Conservation (phyloP, 768 basidiomycete genomes). For the Tubosaeta sp. region DNA sequence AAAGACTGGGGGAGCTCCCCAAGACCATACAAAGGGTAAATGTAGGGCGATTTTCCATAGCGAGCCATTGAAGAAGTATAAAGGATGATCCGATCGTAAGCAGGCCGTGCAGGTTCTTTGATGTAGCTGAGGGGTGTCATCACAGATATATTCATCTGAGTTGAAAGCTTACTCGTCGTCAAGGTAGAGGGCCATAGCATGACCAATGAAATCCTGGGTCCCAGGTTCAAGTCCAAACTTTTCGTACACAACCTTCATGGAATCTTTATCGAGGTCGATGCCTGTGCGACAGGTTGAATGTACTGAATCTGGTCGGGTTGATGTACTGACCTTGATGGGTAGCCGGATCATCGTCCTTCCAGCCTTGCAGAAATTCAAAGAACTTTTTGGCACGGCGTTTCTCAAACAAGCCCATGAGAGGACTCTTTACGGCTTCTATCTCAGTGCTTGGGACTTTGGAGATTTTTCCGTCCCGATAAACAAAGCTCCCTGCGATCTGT, state of each 20-base stretch:
- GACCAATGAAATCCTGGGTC: slow-evolving; percentile 98
- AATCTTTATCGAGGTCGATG: slow-evolving; percentile 81
- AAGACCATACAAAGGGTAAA: slow-evolving; percentile 97
- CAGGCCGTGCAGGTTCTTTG: slow-evolving; percentile 81
- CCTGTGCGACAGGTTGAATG: slow-evolving; percentile 42
- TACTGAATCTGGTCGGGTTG: background rate
- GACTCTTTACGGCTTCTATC: slow-evolving; percentile 92
- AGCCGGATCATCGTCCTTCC: slow-evolving; percentile 92
- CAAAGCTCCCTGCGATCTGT: slow-evolving; percentile 97
- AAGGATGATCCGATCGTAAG: slow-evolving; percentile 93
- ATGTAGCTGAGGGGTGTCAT: slow-evolving; percentile 64
- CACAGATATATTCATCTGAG: background rate
- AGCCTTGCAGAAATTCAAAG: slow-evolving; percentile 93
- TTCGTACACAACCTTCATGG: slow-evolving; percentile 92
- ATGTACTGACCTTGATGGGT: slow-evolving; percentile 84
- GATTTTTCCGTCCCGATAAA: slow-evolving; percentile 94
- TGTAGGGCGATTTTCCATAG: slow-evolving; percentile 99
- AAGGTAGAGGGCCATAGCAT: slow-evolving; percentile 97
- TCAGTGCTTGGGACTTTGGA: slow-evolving; percentile 98
- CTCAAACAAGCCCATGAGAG: slow-evolving; percentile 99
- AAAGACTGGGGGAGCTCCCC: slow-evolving; percentile 99
- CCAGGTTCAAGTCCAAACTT: slow-evolving; percentile 97
- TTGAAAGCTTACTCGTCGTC: slow-evolving; percentile 80
- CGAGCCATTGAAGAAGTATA: slow-evolving; percentile 99
- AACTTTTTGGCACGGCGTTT: slow-evolving; percentile 98